Evolutionary conservation across 306 rosid genomes (phyloP).

Genomic region (Cicer bijugum): DNA sequence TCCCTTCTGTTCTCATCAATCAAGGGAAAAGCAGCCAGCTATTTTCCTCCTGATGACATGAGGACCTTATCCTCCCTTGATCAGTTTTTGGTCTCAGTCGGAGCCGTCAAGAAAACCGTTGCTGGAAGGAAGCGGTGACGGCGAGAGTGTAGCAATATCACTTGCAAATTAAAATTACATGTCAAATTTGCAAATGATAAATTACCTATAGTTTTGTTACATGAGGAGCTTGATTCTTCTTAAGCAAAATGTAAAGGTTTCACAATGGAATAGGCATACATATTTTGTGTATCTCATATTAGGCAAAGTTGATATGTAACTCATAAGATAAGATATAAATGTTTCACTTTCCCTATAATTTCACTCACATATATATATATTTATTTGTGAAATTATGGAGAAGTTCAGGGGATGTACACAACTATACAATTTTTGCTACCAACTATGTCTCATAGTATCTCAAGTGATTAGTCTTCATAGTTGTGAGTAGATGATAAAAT

Average conservation of each 20-base stretch:
- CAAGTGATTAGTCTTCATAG: no score
- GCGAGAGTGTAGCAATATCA: slow-evolving; percentile 39
- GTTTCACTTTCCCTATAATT: background rate
- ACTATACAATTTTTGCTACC: background rate
- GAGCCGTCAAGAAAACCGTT: slow-evolving; percentile 90
- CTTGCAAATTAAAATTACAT: slow-evolving; percentile 15
- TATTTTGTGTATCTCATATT: slow-evolving; percentile 22
- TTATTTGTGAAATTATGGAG: slow-evolving; percentile 25
- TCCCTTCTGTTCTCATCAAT: slow-evolving; percentile 74
- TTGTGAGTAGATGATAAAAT: no score
- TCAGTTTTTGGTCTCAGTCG: slow-evolving; percentile 82
- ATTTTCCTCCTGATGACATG: slow-evolving; percentile 97
- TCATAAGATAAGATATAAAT: slow-evolving; percentile 3
- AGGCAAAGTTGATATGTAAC: background rate
- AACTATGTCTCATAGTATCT: no score
- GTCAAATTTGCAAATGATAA: slow-evolving; percentile 42
- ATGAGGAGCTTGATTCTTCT: slow-evolving; percentile 35
- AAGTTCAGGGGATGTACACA: background rate
- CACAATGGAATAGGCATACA: slow-evolving; percentile 1
- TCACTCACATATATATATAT: background rate
- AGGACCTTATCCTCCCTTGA: slow-evolving; percentile 91
- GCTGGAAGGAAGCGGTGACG: slow-evolving; percentile 65
- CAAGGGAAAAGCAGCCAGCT: slow-evolving; percentile 91
- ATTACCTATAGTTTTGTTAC: slow-evolving; percentile 42
- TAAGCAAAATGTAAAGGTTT: slow-evolving; percentile 46